These are phyloP conservation scores for Obelidium mucronatum DNA, from an alignment of 192 early-diverging fungal species.

Conservation along the genomic window DNA sequence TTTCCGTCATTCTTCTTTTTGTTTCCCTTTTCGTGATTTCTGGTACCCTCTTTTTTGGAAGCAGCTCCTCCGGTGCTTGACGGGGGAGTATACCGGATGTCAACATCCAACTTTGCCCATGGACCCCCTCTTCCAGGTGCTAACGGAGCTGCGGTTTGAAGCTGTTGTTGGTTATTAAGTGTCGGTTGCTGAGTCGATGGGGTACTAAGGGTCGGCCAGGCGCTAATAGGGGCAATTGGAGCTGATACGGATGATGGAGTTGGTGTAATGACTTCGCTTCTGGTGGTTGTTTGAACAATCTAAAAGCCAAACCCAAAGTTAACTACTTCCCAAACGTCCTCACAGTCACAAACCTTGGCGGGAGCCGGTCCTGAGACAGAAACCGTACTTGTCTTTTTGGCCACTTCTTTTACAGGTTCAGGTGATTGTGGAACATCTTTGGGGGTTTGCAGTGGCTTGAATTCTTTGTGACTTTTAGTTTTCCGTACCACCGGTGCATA, in stretches of 20 bases:
- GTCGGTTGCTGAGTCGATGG: constrained; percentile 1
- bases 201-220: constrained; percentile 44
- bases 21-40: not conserved
- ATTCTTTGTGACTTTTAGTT: not conserved
- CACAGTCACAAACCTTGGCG: constrained; percentile 8
- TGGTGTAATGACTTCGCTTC: constrained; percentile 40
- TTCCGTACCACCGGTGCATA: not conserved
- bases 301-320: not conserved
- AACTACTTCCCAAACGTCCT: not conserved
- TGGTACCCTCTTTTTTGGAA: not conserved
- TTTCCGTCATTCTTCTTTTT: not conserved
- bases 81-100: constrained; percentile 34
- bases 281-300: constrained; percentile 47
- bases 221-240: not conserved
- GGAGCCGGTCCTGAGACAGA: not conserved
- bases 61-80: not conserved
- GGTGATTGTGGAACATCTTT: not conserved
- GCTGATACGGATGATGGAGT: not conserved
- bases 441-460: not conserved
- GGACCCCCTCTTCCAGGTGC: constrained; percentile 34
- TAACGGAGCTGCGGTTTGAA: not conserved
- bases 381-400: not conserved
- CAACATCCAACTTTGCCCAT: constrained; percentile 54
- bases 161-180: not conserved
- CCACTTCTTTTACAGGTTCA: not conserved